A percentile compares a stretch with the other conserved stretches of the same genome.
Evolutionary conservation across 225 moss, liverwort and hornwort species (phyloP).

Genomic region (Rhytidiadelphus loreus): DNA sequence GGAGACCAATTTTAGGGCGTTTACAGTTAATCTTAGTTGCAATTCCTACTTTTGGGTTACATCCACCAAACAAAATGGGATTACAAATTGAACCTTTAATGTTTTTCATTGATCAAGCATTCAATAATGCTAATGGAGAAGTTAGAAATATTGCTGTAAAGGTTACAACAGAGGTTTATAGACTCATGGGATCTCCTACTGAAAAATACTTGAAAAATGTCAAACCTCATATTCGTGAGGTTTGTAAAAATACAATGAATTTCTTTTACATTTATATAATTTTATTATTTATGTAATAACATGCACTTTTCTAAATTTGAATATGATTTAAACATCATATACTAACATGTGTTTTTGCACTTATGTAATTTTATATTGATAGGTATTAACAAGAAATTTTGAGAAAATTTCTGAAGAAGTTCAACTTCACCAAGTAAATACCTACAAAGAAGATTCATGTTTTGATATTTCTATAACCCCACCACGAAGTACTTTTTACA

Average conservation of each 20-base stretch:
- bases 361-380: background rate
- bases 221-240: conserved; percentile 78
- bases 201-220: conserved; percentile 81
- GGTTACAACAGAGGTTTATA: conserved; percentile 70
- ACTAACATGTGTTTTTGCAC: background rate
- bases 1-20: conserved; percentile 88
- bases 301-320: background rate
- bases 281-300: accelerated
- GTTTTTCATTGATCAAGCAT: conserved; percentile 77
- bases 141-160: conserved; percentile 75
- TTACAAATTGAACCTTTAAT: conserved; percentile 56
- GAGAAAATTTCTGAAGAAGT: conserved; percentile 40
- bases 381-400: conserved; percentile 64
- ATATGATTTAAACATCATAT: background rate
- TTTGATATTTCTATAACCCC: background rate
- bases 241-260: background rate
- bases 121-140: conserved; percentile 88
- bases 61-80: conserved; percentile 67
- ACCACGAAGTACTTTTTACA: background rate
- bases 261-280: too few relatives aligned
- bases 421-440: background rate
- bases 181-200: conserved; percentile 63
- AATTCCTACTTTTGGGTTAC: conserved; percentile 70
- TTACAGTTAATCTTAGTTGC: conserved; percentile 69
- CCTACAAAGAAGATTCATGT: background rate